A percentile compares a stretch with the other conserved stretches of the same genome.
Conservation (phyloP, 2,329 filamentous ascomycete species). For the Fusarium sacchari region DNA sequence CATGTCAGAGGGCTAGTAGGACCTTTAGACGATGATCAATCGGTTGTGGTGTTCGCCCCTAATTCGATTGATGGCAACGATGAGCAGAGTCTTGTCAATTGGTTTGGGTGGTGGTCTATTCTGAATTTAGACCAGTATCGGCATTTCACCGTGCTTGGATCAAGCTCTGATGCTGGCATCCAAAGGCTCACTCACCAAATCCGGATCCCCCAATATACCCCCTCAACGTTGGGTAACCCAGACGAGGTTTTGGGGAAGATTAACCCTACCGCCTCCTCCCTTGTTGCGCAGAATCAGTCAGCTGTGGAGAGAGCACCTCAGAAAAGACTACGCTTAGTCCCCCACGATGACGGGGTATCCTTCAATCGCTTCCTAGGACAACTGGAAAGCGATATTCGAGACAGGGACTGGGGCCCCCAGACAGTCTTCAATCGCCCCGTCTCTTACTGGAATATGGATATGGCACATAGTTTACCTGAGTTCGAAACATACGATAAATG, state of each 20-base stretch:
- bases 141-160: conserved; percentile 66
- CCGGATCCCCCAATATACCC: conserved; percentile 46
- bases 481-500: conserved; percentile 41
- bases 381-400: conserved; percentile 1
- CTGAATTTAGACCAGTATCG: conserved; percentile 61
- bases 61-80: conserved; percentile 64
- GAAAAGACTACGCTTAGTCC: conserved; percentile 1
- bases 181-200: conserved; percentile 41
- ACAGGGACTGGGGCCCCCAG: conserved; percentile 30
- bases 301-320: background rate
- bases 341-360: conserved; percentile 7
- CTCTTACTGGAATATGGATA: conserved; percentile 49
- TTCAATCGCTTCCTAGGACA: conserved; percentile 11
- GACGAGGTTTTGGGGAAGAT: conserved; percentile 42
- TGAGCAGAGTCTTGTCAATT: conserved; percentile 70
- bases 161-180: conserved; percentile 39
- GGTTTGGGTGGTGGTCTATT: conserved; percentile 69
- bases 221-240: conserved; percentile 50
- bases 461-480: conserved; percentile 40
- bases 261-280: conserved; percentile 1
- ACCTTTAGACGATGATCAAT: conserved; percentile 15
- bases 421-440: conserved; percentile 54
- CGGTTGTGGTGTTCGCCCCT: conserved; percentile 57
- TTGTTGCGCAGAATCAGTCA: background rate
- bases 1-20: conserved; percentile 34